Evolutionary conservation across 176 grass and related monocot species (phyloP).

Genomic region (Secale cereale): DNA sequence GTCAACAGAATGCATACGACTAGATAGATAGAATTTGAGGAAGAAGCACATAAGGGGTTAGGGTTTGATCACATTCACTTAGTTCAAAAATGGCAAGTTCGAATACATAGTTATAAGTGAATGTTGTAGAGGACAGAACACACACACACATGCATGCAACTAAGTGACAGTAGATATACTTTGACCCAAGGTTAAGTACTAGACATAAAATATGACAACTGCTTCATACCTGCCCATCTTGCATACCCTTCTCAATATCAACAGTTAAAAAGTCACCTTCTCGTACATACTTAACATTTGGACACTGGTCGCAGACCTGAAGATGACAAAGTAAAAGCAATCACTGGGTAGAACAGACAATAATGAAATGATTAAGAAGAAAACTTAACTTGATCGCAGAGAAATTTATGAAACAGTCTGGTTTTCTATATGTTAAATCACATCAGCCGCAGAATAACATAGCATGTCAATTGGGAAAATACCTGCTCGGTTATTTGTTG

Average conservation of each 20-base stretch:
- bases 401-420: neutral
- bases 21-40: no score
- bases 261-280: constrained; percentile 93
- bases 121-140: no score
- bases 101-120: no score
- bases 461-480: constrained; percentile 4
- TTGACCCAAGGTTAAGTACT: neutral
- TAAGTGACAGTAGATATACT: neutral
- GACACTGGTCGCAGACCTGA: constrained; percentile 94
- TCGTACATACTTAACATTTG: constrained; percentile 93
- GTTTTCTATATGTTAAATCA: neutral
- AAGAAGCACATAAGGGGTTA: no score
- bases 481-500: constrained; percentile 99
- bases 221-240: constrained; percentile 89
- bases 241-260: constrained; percentile 99
- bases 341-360: neutral
- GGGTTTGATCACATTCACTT: no score
- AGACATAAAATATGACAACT: constrained; percentile 6
- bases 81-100: no score
- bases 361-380: neutral
- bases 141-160: no score
- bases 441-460: neutral
- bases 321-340: neutral
- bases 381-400: neutral
- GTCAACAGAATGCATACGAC: no score